Percentiles rank a stretch among this genome's conserved stretches.
phyloP scores from a whole-genome alignment of 2,329 filamentous ascomycete species.

The Penicillium italicum region DNA sequence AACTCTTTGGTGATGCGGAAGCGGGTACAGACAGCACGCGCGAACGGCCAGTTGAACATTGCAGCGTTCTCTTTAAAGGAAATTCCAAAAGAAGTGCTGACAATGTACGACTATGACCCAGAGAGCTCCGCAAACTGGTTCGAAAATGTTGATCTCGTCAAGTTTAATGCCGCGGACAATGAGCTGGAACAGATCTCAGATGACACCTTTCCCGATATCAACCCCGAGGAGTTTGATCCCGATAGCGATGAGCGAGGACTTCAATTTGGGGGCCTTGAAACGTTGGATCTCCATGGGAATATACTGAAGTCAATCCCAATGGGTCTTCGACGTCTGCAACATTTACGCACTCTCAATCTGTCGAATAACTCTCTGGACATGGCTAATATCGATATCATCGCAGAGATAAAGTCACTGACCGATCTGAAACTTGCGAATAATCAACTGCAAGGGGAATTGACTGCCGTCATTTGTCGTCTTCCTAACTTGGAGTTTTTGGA shows the following conservation, averaged over 20 bases:
- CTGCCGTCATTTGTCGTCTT: slow-evolving; percentile 61
- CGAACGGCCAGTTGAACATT: slow-evolving; percentile 81
- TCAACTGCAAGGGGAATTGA: slow-evolving; percentile 64
- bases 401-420: slow-evolving; percentile 66
- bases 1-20: slow-evolving; percentile 67
- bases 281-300: slow-evolving; percentile 84
- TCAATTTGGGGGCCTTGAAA: slow-evolving; percentile 78
- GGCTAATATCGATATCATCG: slow-evolving; percentile 66
- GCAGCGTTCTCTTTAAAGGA: slow-evolving; percentile 74
- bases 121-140: slow-evolving; percentile 72
- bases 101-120: slow-evolving; percentile 81
- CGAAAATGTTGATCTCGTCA: slow-evolving; percentile 81
- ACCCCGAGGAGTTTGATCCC: slow-evolving; percentile 54
- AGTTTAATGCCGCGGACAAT: slow-evolving; percentile 85
- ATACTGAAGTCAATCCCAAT: slow-evolving; percentile 66
- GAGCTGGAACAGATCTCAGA: slow-evolving; percentile 73
- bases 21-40: slow-evolving; percentile 68
- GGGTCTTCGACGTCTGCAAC: slow-evolving; percentile 68
- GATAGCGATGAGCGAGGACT: slow-evolving; percentile 66
- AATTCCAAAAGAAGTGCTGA: slow-evolving; percentile 77
- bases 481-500: slow-evolving; percentile 74
- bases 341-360: slow-evolving; percentile 78
- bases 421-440: slow-evolving; percentile 83
- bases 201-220: slow-evolving; percentile 70
- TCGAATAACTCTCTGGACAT: slow-evolving; percentile 78